A percentile compares a stretch with the other conserved stretches of the same genome.
These are phyloP conservation scores for Xerocomus nothofagi DNA, from an alignment of 1,284 basidiomycete genomes.

Conservation along the genomic window DNA sequence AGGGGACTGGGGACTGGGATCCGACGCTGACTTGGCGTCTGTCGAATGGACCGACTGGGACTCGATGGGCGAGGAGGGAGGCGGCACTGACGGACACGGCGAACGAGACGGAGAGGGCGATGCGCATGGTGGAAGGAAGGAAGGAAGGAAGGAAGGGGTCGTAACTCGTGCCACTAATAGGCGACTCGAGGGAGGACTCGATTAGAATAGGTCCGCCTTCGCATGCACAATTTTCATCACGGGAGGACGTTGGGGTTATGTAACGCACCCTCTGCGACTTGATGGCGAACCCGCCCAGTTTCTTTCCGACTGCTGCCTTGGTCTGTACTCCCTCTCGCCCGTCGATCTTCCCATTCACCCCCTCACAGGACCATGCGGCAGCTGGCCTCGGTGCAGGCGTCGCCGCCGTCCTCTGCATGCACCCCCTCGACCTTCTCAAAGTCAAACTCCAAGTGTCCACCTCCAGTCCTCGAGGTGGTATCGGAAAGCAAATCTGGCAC, in stretches of 20 bases:
- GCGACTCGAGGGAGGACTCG: too few species aligned
- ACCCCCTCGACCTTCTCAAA: conserved; percentile 96
- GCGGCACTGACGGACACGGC: conserved; percentile 1
- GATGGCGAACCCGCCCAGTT: conserved; percentile 53
- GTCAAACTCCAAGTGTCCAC: conserved; percentile 94
- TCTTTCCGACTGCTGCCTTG: conserved; percentile 71
- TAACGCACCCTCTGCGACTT: conserved; percentile 9
- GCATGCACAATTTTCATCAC: too few species aligned
- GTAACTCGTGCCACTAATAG: too few species aligned
- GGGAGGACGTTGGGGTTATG: too few species aligned
- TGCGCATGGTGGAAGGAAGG: conserved; percentile 18
- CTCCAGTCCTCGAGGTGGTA: conserved; percentile 54
- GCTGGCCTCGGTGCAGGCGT: conserved; percentile 94
- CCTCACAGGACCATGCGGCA: conserved; percentile 82
- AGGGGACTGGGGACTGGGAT: conserved; percentile 26
- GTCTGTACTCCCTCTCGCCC: conserved; percentile 35
- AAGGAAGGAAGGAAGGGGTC: too few species aligned
- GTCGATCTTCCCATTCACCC: background rate
- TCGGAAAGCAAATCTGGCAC: conserved; percentile 79
- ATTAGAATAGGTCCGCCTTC: too few species aligned
- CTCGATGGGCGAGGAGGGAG: background rate
- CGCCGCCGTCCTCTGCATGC: conserved; percentile 94
- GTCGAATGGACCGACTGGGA: background rate
- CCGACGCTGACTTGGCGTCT: conserved; percentile 20
- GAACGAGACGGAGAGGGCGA: conserved; percentile 5